Evolutionary conservation across 2,329 filamentous ascomycete genomes (phyloP).

Genomic region (Calonectria pseudoturangicola): DNA sequence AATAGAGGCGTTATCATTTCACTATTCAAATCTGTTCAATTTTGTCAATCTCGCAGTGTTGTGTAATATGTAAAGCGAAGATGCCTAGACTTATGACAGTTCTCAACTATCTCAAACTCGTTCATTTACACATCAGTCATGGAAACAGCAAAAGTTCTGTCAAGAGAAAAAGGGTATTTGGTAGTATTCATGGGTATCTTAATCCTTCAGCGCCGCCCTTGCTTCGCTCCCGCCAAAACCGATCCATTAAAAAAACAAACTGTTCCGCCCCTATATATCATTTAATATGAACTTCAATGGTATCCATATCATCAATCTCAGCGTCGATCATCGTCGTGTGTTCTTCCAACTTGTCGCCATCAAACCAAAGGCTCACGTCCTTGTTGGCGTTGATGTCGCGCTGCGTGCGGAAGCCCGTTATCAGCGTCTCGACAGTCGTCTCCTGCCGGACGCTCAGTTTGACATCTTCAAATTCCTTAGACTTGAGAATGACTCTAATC

Average conservation of each 20-base stretch:
- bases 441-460: conserved; percentile 71
- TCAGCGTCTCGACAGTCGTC: conserved; percentile 77
- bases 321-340: conserved; percentile 77
- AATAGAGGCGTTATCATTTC: conserved; percentile 35
- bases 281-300: conserved; percentile 83
- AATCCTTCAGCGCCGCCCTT: conserved; percentile 46
- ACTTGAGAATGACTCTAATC: conserved; percentile 72
- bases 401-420: conserved; percentile 76
- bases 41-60: neutral
- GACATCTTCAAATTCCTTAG: conserved; percentile 69
- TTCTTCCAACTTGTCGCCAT: conserved; percentile 82
- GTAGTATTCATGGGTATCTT: conserved; percentile 56
- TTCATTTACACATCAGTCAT: neutral
- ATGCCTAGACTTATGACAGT: no score
- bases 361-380: conserved; percentile 80
- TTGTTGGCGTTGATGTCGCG: conserved; percentile 70
- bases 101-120: no score
- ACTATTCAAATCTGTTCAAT: neutral
- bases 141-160: neutral
- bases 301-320: conserved; percentile 84
- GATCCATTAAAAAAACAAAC: neutral
- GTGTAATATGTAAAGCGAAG: no score
- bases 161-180: conserved; percentile 4
- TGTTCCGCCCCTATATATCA: conserved; percentile 52
- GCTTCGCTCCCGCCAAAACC: conserved; percentile 24